phyloP scores from a whole-genome alignment of 75 land plant species.

The Cunninghamia lanceolata region DNA sequence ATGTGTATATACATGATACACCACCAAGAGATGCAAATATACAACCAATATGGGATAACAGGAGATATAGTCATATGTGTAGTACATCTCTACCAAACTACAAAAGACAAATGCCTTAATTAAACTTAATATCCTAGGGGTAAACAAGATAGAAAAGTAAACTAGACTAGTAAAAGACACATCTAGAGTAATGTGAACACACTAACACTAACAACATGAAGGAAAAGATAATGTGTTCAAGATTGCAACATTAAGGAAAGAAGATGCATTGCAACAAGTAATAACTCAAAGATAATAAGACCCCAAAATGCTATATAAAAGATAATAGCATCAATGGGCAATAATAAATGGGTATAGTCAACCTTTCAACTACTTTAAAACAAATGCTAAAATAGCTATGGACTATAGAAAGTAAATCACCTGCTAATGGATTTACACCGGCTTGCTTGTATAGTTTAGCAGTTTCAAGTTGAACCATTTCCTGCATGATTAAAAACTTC shows the following conservation, averaged over 20 bases:
- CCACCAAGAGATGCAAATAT: too few relatives aligned
- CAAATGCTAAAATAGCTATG: not conserved
- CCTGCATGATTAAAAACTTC: slow-evolving; percentile 13
- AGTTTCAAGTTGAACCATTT: slow-evolving; percentile 52
- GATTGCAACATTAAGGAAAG: too few relatives aligned
- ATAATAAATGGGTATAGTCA: not conserved
- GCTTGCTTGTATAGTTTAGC: slow-evolving; percentile 56
- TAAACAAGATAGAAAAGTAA: not conserved
- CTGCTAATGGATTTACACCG: slow-evolving; percentile 58
- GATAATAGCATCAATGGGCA: not conserved
- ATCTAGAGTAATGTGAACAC: not conserved
- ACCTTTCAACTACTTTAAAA: not conserved
- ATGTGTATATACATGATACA: too few relatives aligned
- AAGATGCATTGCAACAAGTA: not conserved
- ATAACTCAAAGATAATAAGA: slow-evolving; percentile 2
- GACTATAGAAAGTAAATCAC: slow-evolving; percentile 9
- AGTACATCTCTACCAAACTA: too few relatives aligned
- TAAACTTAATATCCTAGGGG: too few relatives aligned
- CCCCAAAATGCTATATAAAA: not conserved
- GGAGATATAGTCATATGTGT: too few relatives aligned
- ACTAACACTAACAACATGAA: not conserved
- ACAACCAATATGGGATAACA: too few relatives aligned
- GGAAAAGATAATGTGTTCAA: too few relatives aligned
- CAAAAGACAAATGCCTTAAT: too few relatives aligned
- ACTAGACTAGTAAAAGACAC: not conserved